Base-by-base conservation (phyloP, 2,329 filamentous ascomycete genomes). In the Keithomyces neogunnii region DNA sequence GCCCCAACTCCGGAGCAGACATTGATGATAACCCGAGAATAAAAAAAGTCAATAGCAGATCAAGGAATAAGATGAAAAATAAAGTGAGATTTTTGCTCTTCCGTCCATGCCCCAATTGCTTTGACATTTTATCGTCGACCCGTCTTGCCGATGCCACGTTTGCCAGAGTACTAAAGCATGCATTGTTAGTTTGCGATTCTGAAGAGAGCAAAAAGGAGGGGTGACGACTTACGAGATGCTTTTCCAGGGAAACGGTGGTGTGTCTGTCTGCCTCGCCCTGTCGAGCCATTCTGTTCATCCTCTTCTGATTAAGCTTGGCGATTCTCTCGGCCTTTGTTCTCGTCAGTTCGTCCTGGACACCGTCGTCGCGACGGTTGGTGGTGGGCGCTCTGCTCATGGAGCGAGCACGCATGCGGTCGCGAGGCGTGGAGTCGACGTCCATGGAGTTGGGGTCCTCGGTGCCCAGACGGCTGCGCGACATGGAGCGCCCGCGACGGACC, bases 181-280 rank as follows among this genome's bases (percentile, higher is more conserved):
- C 45, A 45, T 46, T 26, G 58, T 73, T 64, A 70, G 72, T 5
- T 40, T 6, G 13, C 13, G 19, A 13, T 9, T 40, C 13, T 40
- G 38, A 35, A 52, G 44, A 45, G 53, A 47, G 31, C 48, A 51
- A 40, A 19, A 47, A 52, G 7, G 32, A 32, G 33, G 33, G 48
- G 38, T 30, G 1, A 43, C 56, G 60, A 80, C 85, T 69, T 79
- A 95, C 86, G 81, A 99, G 77, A 74, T 97, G 93, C 75, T 95
- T 99, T 56, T 85, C 82, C 70, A 95, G 73, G 49, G 88, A 80
- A 38, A 88, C 87, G 51, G 85, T 85, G 55, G 84, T 83, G 73
- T 97, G 92, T 67, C 95, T 84, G 78, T 99, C 93, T 55, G 86
- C 91, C 76, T 99, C 93, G 77, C 93, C 93, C 78, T 95, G 89